Base-by-base conservation (phyloP, 306 rosid species). In the Malus orientalis region DNA sequence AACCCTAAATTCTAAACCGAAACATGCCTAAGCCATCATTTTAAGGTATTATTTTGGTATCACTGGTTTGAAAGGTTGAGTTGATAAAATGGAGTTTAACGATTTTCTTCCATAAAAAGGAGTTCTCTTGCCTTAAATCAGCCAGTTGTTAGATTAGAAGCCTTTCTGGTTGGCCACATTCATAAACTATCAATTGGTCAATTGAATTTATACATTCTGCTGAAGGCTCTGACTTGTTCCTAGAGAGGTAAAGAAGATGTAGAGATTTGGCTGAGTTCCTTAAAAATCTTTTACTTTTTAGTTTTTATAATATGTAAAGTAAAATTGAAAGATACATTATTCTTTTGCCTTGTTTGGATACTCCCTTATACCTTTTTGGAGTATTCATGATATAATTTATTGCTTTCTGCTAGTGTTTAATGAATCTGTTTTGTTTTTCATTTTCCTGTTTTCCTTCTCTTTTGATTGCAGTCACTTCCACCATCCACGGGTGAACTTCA, bases 401-500 rank as follows among this genome's bases (percentile, higher is more conserved):
- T 51, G 16, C 70, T 59, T 68, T 22, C 16, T 62, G 16, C 32
- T 42, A 5, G 22, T 75, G 29, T 51, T 45, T 20, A 11, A 47
- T 62, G 23, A 22, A 59, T 65, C 73, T 61, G 40, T 20, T 69
- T 23, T 25, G 4, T 47, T 55, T 32, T 64, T 25, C 20, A 64
- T 76, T 19, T 11, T 38, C 16, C 0, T 0, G 13, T n/a, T 66
- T 66, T 29, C 73, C 69, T 74, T 77, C 70, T 59, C 63, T 71
- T 77, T 87, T 25, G 32, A 61, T 84, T 85, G 78, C 84, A 95
- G 99, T 92, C 88, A 78, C 96, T 92, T 79, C 96, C 94, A 74
- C 73, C 96, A 64, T 88, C 97, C 69, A 72, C 84, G 16, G 97
- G 96, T 71, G 99, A 95, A 90, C 88, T 95, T 78, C 99, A 95